phyloP scores from a whole-genome alignment of 148 eudicot genomes.

The Rhododendron molle region DNA sequence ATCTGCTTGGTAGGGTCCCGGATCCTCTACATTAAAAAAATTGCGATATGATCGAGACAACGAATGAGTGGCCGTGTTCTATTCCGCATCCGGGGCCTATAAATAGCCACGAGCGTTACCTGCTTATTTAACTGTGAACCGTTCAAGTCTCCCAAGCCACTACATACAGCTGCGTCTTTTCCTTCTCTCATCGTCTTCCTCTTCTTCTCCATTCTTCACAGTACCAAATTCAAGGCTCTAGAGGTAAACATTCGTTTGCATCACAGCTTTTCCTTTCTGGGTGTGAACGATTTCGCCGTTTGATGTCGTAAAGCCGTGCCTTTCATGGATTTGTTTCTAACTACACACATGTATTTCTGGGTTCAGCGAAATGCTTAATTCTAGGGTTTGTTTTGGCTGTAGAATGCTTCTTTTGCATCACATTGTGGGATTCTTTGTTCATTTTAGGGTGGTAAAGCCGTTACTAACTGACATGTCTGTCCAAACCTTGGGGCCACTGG shows the following conservation, averaged over 20 bases:
- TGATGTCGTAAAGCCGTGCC: neutral
- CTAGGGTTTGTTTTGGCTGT: neutral
- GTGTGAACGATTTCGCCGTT: neutral
- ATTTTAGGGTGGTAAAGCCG: neutral
- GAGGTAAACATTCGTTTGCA: neutral
- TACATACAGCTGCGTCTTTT: neutral
- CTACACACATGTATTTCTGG: neutral
- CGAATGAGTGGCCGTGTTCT: neutral
- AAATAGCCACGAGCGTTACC: neutral
- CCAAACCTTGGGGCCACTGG: too few relatives aligned
- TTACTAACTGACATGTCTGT: neutral
- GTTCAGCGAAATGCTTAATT: neutral
- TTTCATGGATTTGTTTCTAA: neutral
- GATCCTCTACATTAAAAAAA: too few relatives aligned
- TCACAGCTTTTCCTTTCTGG: neutral
- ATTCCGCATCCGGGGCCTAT: neutral
- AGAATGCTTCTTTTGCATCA: neutral
- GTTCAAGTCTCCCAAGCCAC: neutral
- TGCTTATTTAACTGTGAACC: neutral
- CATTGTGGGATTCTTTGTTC: neutral
- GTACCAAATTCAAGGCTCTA: neutral
- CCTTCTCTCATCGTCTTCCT: neutral
- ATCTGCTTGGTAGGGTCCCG: too few relatives aligned
- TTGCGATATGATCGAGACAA: neutral
- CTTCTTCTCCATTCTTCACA: neutral